Percentiles rank a stretch among this genome's conserved stretches.
These are phyloP conservation scores for Plasmodium knowlesi DNA, from an alignment of 169 alveolate genomes.

Conservation along the genomic window DNA sequence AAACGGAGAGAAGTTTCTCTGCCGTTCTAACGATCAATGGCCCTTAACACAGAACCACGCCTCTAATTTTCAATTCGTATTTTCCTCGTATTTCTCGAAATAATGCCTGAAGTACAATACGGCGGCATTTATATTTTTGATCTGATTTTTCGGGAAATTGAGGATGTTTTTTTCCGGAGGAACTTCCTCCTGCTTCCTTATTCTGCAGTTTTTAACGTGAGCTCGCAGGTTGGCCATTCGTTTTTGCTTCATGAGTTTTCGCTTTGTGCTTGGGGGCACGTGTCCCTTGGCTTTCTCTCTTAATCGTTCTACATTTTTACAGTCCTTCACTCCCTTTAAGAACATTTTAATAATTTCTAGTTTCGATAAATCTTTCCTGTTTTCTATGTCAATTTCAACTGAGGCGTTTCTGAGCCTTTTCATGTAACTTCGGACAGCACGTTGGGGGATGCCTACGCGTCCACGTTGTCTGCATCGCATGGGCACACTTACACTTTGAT, in stretches of 20 bases:
- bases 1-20: neutral
- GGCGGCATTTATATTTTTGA: slow-evolving; percentile 72
- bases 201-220: slow-evolving; percentile 61
- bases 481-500: neutral
- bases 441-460: neutral
- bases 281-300: slow-evolving; percentile 68
- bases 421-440: slow-evolving; percentile 23
- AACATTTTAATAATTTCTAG: slow-evolving; percentile 69
- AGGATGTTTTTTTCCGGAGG: slow-evolving; percentile 50
- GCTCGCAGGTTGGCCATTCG: slow-evolving; percentile 64
- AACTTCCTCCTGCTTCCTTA: slow-evolving; percentile 62
- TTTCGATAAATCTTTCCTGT: slow-evolving; percentile 69
- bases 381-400: slow-evolving; percentile 64
- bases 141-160: slow-evolving; percentile 61
- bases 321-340: slow-evolving; percentile 70
- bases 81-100: slow-evolving; percentile 54
- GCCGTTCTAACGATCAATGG: neutral
- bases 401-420: slow-evolving; percentile 69
- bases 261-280: slow-evolving; percentile 56
- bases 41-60: neutral
- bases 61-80: neutral
- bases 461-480: neutral
- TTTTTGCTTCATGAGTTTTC: slow-evolving; percentile 74
- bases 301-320: slow-evolving; percentile 70
- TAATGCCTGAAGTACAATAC: slow-evolving; percentile 60